phyloP scores from a whole-genome alignment of 148 eudicot species.

The Silene latifolia region DNA sequence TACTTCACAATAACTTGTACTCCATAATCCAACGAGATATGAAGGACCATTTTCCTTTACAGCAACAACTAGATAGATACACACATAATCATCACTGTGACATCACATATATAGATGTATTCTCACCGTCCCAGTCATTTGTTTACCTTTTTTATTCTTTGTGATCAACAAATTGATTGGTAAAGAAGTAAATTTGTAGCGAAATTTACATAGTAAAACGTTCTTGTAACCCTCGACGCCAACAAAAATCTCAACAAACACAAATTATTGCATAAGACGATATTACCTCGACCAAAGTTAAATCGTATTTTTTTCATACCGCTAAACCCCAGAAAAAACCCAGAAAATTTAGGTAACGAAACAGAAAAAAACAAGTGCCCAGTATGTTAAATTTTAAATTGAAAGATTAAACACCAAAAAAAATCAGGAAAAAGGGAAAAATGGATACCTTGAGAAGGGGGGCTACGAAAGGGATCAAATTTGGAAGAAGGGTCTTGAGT shows the following conservation, averaged over 20 bases:
- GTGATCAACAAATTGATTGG: not conserved
- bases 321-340: not conserved
- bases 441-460: slow-evolving; percentile 4
- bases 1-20: no score
- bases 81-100: no score
- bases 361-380: not conserved
- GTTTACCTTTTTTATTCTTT: not conserved
- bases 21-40: no score
- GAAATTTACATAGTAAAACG: not conserved
- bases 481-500: not conserved
- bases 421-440: not conserved
- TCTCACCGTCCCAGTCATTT: not conserved
- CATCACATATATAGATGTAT: no score
- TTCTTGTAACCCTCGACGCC: no score
- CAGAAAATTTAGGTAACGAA: not conserved
- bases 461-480: not conserved
- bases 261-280: not conserved
- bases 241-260: not conserved
- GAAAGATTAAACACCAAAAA: not conserved
- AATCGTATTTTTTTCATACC: no score
- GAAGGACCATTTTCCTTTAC: no score
- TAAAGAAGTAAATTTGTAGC: not conserved
- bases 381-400: not conserved
- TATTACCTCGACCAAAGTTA: not conserved
- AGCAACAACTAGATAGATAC: no score